These are phyloP conservation scores for Populus hybrid DNA, from an alignment of 441 rosid species.

Conservation along the genomic window DNA sequence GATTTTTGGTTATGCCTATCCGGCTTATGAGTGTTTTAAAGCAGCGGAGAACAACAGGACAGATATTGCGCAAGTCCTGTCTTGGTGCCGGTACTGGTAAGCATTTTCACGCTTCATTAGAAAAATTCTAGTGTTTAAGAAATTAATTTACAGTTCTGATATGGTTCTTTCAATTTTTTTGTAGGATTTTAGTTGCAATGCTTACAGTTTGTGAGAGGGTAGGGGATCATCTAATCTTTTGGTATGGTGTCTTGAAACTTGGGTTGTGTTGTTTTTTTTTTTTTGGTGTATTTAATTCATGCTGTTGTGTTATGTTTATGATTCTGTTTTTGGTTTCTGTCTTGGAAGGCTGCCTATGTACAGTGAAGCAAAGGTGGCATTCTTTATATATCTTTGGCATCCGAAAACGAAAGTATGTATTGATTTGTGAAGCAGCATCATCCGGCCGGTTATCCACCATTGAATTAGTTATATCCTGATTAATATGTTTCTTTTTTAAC, in stretches of 20 bases:
- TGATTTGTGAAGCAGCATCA: neutral
- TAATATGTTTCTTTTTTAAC: neutral
- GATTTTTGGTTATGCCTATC: slow-evolving; percentile 21
- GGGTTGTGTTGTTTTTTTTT: too few species aligned
- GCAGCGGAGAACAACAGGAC: slow-evolving; percentile 28
- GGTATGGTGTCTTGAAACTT: slow-evolving; percentile 21
- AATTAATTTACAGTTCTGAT: neutral
- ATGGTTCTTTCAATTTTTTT: neutral
- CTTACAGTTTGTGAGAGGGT: slow-evolving; percentile 42
- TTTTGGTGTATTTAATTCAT: neutral
- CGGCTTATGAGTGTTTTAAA: slow-evolving; percentile 53
- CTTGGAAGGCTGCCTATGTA: slow-evolving; percentile 63
- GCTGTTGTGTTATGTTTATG: neutral
- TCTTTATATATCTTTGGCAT: slow-evolving; percentile 64
- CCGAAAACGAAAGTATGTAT: slow-evolving; percentile 44
- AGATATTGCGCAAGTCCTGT: slow-evolving; percentile 28
- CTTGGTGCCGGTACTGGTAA: slow-evolving; percentile 61
- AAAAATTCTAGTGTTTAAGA: neutral
- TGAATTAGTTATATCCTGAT: neutral
- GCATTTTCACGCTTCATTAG: neutral
- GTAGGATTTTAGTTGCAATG: slow-evolving; percentile 46
- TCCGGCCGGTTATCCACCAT: neutral
- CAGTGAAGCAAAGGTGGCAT: slow-evolving; percentile 60
- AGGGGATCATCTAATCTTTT: slow-evolving; percentile 35
- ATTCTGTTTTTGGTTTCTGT: neutral